Base-by-base conservation (phyloP, 208 protist genomes). In the Spongospora subterranea region DNA sequence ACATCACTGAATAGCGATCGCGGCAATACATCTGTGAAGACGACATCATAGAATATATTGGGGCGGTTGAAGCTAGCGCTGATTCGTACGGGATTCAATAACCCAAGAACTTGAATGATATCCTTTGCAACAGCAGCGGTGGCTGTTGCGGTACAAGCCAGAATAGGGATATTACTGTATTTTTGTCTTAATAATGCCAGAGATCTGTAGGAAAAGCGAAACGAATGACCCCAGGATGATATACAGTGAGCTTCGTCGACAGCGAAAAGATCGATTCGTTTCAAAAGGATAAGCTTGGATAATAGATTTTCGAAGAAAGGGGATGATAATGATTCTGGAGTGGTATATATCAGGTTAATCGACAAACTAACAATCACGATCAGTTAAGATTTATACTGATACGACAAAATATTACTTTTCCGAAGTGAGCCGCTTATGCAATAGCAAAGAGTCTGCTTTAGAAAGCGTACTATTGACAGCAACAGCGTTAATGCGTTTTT, bases 221-320 rank as follows among this genome's bases (percentile, higher is more conserved):
- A 96, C 46, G 96, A 94, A 89, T 96, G 94, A 13, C 95, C 95
- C 95, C 95, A 96, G 41, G 94, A 32, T 24, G 90, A 94, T 53
- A 96, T 90, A 89, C 95, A 96, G 88, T 96, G 95, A 0, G 94
- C 94, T 89, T 96, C 95, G 93, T 96, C 95, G 54, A 96, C 92
- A 0, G 93, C 95, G 65, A 96, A 92, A 6, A 92, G 39, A 39
- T 90, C n/a, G 1, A 60, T 0, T 13, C 38, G 29, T 17, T 17
- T 65, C 46, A 1, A 0, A 0, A 35, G 35, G 0, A 13, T 6
- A 24, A 91, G 46, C 0, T 6, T 20, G 0, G 29, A 0, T 11
- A 91, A 45, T 17, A 91, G 43, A 20, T 66, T 46, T 17, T 17
- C 40, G 0, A 88, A 0, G 35, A 50, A 1, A 65, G 1, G 13